Percentiles rank a stretch among this genome's conserved stretches.
phyloP scores from a whole-genome alignment of 345 rosid species.

The Dipteronia dyeriana region DNA sequence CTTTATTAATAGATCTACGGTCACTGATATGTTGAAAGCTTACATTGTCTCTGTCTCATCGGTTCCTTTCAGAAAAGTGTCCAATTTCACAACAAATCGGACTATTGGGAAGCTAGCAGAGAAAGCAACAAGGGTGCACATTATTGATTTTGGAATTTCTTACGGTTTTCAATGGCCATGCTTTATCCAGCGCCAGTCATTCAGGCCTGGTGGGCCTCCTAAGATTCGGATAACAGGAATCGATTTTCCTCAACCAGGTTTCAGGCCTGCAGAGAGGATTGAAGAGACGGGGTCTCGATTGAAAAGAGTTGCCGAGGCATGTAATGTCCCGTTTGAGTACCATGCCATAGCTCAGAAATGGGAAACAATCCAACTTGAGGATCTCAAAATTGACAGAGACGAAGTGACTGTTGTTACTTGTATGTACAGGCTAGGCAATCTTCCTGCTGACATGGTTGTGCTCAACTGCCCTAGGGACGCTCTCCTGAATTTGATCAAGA shows the following conservation, averaged over 20 bases:
- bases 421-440: conserved; percentile 38
- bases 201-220: conserved; percentile 56
- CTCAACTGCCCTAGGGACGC: conserved; percentile 43
- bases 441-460: conserved; percentile 54
- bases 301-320: conserved; percentile 41
- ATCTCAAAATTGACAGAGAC: conserved; percentile 40
- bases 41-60: conserved; percentile 10
- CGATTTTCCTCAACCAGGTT: conserved; percentile 58
- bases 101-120: conserved; percentile 37
- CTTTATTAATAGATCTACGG: conserved; percentile 9
- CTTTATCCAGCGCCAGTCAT: conserved; percentile 52
- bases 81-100: conserved; percentile 41
- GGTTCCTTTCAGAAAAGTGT: conserved; percentile 32
- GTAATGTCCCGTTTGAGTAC: conserved; percentile 55
- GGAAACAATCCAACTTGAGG: conserved; percentile 53
- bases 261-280: conserved; percentile 49
- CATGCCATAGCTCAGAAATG: conserved; percentile 56
- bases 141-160: conserved; percentile 56
- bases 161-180: conserved; percentile 68
- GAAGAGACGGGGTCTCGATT: conserved; percentile 56
- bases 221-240: conserved; percentile 53
- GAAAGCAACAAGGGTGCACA: conserved; percentile 40
- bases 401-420: conserved; percentile 49
- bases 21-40: conserved; percentile 33
- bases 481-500: conserved; percentile 47